Evolutionary conservation across 805 yeast genomes (phyloP).

Genomic region (Candida piceae): DNA sequence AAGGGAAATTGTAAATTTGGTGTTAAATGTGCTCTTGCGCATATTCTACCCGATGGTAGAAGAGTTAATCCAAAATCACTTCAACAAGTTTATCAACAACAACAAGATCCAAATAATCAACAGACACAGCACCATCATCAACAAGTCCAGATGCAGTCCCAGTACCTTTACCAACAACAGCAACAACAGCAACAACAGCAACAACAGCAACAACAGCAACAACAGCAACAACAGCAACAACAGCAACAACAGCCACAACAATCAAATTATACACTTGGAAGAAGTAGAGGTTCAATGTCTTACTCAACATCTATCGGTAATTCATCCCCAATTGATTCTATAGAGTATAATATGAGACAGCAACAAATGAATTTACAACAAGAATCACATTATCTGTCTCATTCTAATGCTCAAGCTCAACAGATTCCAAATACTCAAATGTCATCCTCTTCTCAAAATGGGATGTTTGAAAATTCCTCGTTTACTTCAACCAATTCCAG

Average conservation of each 20-base stretch:
- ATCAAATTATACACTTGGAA: slow-evolving; percentile 4
- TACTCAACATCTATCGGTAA: too few species aligned
- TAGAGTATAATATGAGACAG: too few species aligned
- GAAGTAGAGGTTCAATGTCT: slow-evolving; percentile 6
- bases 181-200: background rate
- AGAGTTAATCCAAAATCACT: slow-evolving; percentile 52
- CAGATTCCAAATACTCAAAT: background rate
- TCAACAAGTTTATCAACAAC: slow-evolving; percentile 27
- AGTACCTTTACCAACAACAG: background rate
- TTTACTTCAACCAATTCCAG: slow-evolving; percentile 5
- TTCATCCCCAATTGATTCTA: too few species aligned
- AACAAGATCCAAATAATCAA: slow-evolving; percentile 9
- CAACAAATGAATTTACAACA: too few species aligned
- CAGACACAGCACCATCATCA: too few species aligned
- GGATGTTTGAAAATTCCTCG: slow-evolving; percentile 5
- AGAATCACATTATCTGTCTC: slow-evolving; percentile 1
- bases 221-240: slow-evolving; percentile 6
- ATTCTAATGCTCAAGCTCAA: slow-evolving; percentile 3
- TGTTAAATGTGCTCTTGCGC: slow-evolving; percentile 89
- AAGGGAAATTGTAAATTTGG: slow-evolving; percentile 98
- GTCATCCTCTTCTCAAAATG: background rate
- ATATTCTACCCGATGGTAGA: slow-evolving; percentile 84
- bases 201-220: background rate
- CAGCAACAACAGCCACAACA: slow-evolving; percentile 2
- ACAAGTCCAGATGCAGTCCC: too few species aligned